Base-by-base conservation (phyloP, 73 alveolate species). In the Halteria grandinella region DNA sequence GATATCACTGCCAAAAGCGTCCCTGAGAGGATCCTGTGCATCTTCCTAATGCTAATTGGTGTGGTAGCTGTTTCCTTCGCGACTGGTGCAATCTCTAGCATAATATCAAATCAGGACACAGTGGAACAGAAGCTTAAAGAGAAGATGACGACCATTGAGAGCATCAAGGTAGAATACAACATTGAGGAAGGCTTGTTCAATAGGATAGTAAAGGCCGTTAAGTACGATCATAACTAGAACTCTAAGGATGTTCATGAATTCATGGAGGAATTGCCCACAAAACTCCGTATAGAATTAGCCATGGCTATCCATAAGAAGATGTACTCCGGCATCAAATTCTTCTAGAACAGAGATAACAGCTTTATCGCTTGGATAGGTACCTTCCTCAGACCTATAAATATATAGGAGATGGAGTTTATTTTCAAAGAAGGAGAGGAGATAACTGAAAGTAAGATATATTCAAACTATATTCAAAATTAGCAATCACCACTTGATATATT, bases 31-130 rank as follows among this genome's bases (percentile, higher is more conserved):
- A 50, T 93, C 41, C 72, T 86, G 34, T 71, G 94, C 49, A 74
- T 90, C 37, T 75, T 88, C 55, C 78, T 92, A 88, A 93, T 93
- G 98, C 57, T 89, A 73, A 83, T 93, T 58, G 98, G 98, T 6
- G 96, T 93, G 6, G 89, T 92, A 31, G 70, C 90, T 14, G 90
- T 83, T 88, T 90, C 97, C 33, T 91, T 91, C 32, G 93, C 98
- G 10, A 92, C 90, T 63, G 97, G 98, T 55, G 73, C 94, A 23
- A 73, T 93, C 1, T 79, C 96, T 57, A 73, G 92, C 25, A 52
- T 92, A 55, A 85, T 92, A 32, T 75, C 95, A 14, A 77, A 94
- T 15, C 73, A 85, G 14, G 97, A 93, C 40, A 27, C 78, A 0
- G 27, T 24, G 66, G 33, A 18, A 7, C 49, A 41, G 8, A 53